Conservation (phyloP, 768 basidiomycete species). For the Cystobasidium ongulense region DNA sequence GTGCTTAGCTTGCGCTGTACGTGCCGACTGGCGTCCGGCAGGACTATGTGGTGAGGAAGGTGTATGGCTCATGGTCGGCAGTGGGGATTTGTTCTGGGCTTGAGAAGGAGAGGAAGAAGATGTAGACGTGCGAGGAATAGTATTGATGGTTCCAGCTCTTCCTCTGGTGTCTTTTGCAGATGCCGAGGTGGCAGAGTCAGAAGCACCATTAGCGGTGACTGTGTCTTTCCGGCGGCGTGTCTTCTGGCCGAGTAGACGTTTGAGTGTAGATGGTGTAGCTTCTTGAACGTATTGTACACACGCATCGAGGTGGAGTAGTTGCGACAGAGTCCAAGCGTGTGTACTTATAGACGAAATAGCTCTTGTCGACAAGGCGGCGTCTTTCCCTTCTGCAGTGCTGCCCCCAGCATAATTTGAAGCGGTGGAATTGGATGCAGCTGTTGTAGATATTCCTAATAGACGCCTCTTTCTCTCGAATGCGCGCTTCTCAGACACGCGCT, state of each 20-base stretch:
- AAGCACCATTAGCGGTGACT: not conserved
- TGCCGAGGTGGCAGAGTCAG: not conserved
- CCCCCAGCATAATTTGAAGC: not conserved
- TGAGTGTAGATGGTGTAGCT: not conserved
- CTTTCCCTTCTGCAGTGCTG: not conserved
- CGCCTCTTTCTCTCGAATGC: not conserved
- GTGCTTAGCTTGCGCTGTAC: no score
- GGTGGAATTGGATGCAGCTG: not conserved
- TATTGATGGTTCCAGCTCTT: not conserved
- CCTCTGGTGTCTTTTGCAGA: not conserved
- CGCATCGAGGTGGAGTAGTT: not conserved
- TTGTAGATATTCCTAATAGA: not conserved
- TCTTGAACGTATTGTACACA: not conserved
- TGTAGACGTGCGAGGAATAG: not conserved
- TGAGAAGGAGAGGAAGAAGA: not conserved
- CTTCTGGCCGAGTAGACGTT: not conserved
- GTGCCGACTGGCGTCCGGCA: not conserved
- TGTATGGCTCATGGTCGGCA: not conserved
- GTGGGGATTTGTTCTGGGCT: not conserved
- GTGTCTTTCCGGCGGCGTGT: not conserved
- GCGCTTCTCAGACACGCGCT: not conserved
- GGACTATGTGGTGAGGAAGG: not conserved
- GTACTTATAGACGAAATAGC: not conserved
- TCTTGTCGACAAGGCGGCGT: not conserved
- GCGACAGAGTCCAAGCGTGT: not conserved